phyloP scores from a whole-genome alignment of 805 yeast genomes.

The Hanseniaspora valbyensis region DNA sequence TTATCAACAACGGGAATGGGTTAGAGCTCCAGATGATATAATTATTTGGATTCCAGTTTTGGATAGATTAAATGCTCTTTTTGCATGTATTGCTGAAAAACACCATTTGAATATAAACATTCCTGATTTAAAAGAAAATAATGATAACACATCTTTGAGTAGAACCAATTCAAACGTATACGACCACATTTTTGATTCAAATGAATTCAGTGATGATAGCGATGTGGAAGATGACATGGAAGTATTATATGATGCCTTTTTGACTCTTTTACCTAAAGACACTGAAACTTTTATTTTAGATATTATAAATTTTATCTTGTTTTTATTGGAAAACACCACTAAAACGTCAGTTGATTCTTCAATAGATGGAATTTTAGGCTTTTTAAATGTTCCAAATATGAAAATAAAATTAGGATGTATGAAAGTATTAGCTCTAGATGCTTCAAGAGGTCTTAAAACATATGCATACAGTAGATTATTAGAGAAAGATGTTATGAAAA shows the following conservation, averaged over 20 bases:
- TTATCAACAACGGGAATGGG: constrained; percentile 39
- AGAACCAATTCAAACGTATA: not conserved
- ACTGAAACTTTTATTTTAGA: constrained; percentile 43
- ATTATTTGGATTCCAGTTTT: constrained; percentile 67
- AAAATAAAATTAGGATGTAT: constrained; percentile 50
- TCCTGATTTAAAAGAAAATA: constrained; percentile 6
- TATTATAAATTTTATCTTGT: constrained; percentile 49
- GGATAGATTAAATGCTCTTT: constrained; percentile 59
- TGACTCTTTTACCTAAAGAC: constrained; percentile 34
- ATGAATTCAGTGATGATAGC: not conserved
- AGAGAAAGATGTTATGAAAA: constrained; percentile 28
- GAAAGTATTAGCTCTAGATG: constrained; percentile 49
- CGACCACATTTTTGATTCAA: too few relatives aligned
- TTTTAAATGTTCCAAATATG: constrained; percentile 52
- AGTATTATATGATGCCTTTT: constrained; percentile 28
- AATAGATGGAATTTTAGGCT: constrained; percentile 44
- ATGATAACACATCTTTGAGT: too few relatives aligned
- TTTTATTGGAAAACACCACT: constrained; percentile 57
- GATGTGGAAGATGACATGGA: constrained; percentile 16
- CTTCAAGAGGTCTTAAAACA: constrained; percentile 43
- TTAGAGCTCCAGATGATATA: constrained; percentile 55
- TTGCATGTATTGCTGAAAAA: constrained; percentile 43
- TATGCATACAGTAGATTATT: not conserved
- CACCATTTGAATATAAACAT: constrained; percentile 32
- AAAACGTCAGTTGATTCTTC: constrained; percentile 58